phyloP scores from a whole-genome alignment of 192 early-diverging fungal species.

The Linnemannia elongata region DNA sequence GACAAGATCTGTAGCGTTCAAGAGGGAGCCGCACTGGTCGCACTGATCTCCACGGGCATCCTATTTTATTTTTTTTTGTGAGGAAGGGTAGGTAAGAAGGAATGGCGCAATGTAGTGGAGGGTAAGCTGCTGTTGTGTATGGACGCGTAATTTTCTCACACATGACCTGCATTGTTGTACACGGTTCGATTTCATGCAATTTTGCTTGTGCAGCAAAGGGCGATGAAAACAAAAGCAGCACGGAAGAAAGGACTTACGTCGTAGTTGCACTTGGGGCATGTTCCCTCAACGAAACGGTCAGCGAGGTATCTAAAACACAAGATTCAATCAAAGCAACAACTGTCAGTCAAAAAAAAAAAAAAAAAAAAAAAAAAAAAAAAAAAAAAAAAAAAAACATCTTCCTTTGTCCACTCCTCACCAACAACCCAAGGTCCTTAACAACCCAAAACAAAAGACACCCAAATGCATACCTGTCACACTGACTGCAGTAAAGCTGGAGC shows the following conservation, averaged over 20 bases:
- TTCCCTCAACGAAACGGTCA: slow-evolving; percentile 98
- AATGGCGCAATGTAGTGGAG: not conserved
- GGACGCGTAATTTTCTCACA: not conserved
- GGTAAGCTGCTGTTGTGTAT: not conserved
- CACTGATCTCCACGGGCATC: slow-evolving; percentile 99
- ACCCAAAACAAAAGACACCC: slow-evolving; percentile 35
- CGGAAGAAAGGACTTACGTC: slow-evolving; percentile 58
- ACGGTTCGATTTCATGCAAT: not conserved
- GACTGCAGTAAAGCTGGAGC: slow-evolving; percentile 92
- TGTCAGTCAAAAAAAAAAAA: not conserved
- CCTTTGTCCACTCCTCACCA: not conserved
- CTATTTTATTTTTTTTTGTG: slow-evolving; percentile 49
- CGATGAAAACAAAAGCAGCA: not conserved
- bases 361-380: too few relatives aligned
- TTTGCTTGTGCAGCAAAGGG: not conserved
- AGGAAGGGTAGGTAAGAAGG: not conserved
- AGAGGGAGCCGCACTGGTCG: slow-evolving; percentile 91
- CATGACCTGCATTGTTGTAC: not conserved
- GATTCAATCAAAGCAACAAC: not conserved
- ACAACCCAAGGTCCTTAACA: not conserved
- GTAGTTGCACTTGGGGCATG: slow-evolving; percentile 91
- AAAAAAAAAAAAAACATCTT: too few relatives aligned
- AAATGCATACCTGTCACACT: slow-evolving; percentile 72
- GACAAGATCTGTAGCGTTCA: slow-evolving; percentile 94
- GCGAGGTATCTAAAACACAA: slow-evolving; percentile 83